Evolutionary conservation across 2,329 filamentous ascomycete genomes (phyloP), one percentile per base, ranked within the genome.

Genomic region (Immersiporthe knoxdaviesiana): DNA sequence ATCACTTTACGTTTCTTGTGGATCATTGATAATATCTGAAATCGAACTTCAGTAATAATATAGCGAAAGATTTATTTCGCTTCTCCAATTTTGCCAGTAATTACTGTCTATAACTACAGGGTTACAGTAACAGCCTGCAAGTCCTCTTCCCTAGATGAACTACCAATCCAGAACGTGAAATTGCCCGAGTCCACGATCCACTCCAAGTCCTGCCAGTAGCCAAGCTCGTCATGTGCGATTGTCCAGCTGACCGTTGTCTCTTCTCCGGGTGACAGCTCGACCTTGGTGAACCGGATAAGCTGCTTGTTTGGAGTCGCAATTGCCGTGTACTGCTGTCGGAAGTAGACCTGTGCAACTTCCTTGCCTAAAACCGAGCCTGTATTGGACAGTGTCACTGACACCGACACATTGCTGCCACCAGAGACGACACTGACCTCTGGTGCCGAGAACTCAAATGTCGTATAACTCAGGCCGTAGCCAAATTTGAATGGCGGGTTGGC

Each of bases 381-480:
- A 73, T 88, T 88, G 21, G 79, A 79, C 2, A 88, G 73, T 0
- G 77, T 78, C 1, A 81, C 79, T 27, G 47, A 27, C 47, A 60
- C 14, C 16, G 27, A 32, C 8, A 58, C 50, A 5, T 37, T 59
- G 54, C 27, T n/a, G n/a, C n/a, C 39, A 3, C 39, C 52, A 18
- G 64, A 27, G 14, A 16, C 12, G 6, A 60, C 54, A 27, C 21
- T 14, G 78, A n/a, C n/a, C 83, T 56, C 37, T 27, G 52, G 30
- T 21, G 64, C 82, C 27, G 85, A 85, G 61, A 91, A 81, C 37
- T 83, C 78, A 78, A 91, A 91, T 0, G 81, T 82, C 11, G 90
- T 90, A 78, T 91, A 92, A 58, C 86, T 89, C 37, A 92, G 82
- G 1, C 90, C 90, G 72, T 84, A 90, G 2, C 89, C 90, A 74